Evolutionary conservation across 2,329 filamentous ascomycete species (phyloP).

Genomic region (Apiospora sp.): DNA sequence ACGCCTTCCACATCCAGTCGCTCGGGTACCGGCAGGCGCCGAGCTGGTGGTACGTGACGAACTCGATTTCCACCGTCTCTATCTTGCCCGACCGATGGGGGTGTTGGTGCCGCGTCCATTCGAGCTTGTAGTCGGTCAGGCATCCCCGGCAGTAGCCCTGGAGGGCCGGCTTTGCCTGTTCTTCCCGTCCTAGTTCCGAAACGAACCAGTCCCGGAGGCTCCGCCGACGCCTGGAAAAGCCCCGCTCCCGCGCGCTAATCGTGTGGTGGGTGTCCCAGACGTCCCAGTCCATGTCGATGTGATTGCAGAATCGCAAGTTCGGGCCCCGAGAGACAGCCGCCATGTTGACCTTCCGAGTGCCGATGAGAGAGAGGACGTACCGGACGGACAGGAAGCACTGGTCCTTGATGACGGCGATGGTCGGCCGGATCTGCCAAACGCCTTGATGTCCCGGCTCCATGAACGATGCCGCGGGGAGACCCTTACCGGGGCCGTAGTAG

Average conservation of each 20-base stretch:
- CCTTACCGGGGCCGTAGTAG: not conserved
- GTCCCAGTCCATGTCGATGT: not conserved
- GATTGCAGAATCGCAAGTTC: not conserved
- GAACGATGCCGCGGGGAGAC: not conserved
- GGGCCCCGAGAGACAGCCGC: not conserved
- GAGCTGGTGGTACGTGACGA: not conserved
- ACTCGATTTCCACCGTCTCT: not conserved
- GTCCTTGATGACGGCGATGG: not conserved
- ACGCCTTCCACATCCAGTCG: not conserved
- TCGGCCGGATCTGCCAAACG: not conserved
- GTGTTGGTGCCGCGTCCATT: too few species aligned
- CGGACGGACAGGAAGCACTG: not conserved
- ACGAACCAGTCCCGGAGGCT: too few species aligned
- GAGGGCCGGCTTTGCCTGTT: too few species aligned
- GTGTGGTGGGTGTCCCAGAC: too few species aligned
- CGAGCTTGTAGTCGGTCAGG: too few species aligned
- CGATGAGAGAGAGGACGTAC: not conserved
- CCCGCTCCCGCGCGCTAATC: too few species aligned
- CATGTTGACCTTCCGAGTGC: not conserved
- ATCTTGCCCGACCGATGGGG: too few species aligned
- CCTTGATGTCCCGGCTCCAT: too few species aligned
- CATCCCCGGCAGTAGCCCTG: too few species aligned
- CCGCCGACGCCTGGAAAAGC: too few species aligned
- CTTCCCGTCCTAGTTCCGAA: too few species aligned
- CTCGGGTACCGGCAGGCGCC: not conserved